phyloP scores from a whole-genome alignment of 306 rosid species.

The Herpetospermum pedunculosum region DNA sequence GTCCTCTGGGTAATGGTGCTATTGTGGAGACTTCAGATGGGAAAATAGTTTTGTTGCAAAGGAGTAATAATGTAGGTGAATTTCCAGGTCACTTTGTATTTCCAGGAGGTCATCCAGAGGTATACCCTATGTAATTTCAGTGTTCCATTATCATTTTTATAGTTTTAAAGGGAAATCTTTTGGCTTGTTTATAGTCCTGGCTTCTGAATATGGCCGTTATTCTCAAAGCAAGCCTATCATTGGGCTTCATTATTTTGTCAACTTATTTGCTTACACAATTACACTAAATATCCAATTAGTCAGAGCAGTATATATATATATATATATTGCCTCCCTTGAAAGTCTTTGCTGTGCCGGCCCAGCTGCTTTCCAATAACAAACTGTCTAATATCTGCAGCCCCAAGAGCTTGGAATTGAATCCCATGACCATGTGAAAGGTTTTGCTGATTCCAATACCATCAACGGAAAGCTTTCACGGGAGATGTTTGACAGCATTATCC shows the following conservation, averaged over 20 bases:
- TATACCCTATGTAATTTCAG: conserved; percentile 17
- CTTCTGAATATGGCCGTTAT: neutral
- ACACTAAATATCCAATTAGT: neutral
- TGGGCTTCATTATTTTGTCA: conserved; percentile 1
- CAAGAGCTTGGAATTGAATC: conserved; percentile 54
- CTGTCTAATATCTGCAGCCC: conserved; percentile 51
- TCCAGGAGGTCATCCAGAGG: conserved; percentile 99
- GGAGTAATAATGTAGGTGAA: conserved; percentile 89
- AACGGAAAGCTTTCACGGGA: conserved; percentile 46
- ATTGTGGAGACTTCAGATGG: conserved; percentile 74
- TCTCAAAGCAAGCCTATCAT: neutral
- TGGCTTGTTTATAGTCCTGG: neutral
- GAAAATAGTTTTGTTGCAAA: conserved; percentile 58
- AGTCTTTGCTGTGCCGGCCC: neutral
- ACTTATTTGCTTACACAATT: neutral
- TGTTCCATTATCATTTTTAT: neutral
- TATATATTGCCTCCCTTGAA: conserved; percentile 4
- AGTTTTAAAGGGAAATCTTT: neutral
- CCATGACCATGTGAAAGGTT: conserved; percentile 34
- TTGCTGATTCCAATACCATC: conserved; percentile 23
- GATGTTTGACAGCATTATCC: conserved; percentile 86
- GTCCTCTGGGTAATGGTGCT: conserved; percentile 94
- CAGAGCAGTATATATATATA: neutral
- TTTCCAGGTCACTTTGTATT: conserved; percentile 87
- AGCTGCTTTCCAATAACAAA: neutral